phyloP scores from a whole-genome alignment of 2,329 filamentous ascomycete genomes.

The Diplodia corticola region DNA sequence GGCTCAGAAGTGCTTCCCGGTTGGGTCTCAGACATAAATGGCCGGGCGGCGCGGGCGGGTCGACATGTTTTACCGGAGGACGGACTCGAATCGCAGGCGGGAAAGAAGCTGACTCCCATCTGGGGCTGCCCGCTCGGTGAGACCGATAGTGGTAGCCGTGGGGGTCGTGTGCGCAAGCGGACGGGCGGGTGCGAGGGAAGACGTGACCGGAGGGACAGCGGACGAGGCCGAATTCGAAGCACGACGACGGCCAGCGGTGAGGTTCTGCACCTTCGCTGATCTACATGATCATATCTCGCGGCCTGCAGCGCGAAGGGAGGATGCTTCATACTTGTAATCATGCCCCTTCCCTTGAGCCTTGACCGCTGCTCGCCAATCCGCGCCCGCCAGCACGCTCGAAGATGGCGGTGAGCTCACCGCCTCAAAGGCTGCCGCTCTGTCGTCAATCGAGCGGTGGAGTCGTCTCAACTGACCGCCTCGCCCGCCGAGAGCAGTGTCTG shows the following conservation, averaged over 20 bases:
- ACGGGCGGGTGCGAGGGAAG: background rate
- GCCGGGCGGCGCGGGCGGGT: background rate
- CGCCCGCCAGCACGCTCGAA: background rate
- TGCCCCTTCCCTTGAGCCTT: conserved; percentile 19
- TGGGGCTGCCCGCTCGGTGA: background rate
- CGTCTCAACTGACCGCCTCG: conserved; percentile 15
- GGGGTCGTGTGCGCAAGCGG: background rate
- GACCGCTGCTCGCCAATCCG: conserved; percentile 8
- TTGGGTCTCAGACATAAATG: conserved; percentile 13
- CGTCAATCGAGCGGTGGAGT: conserved; percentile 4
- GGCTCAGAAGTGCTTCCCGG: background rate
- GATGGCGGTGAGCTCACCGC: conserved; percentile 9
- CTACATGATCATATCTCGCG: background rate
- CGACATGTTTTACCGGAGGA: background rate
- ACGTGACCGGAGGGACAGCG: background rate
- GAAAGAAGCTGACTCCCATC: background rate
- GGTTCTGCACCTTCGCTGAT: background rate
- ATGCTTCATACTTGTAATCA: conserved; percentile 22
- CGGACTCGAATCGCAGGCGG: conserved; percentile 8
- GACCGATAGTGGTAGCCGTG: background rate
- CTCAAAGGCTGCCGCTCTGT: too few species aligned
- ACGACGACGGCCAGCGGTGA: background rate
- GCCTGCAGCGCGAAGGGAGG: conserved; percentile 12
- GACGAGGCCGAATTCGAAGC: background rate
- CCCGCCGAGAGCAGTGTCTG: background rate